Conservation (phyloP, 192 early-diverging fungal species). For the Cladochytrium replicatum region DNA sequence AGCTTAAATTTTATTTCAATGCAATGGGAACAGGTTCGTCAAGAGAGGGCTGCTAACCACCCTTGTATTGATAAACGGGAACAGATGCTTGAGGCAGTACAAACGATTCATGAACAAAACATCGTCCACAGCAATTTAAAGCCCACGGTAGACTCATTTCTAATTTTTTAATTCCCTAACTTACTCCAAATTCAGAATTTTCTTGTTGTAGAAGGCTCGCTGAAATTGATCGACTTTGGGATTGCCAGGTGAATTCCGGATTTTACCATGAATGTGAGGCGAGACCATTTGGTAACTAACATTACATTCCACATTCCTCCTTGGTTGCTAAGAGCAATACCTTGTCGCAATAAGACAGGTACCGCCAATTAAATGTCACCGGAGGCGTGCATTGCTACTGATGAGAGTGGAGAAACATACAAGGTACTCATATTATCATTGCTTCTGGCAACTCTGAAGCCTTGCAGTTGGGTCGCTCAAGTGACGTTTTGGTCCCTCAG, state of each 20-base stretch:
- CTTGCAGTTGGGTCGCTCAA: slow-evolving; percentile 59
- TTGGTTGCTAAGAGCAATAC: not conserved
- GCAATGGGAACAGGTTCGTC: slow-evolving; percentile 75
- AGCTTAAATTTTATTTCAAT: slow-evolving; percentile 65
- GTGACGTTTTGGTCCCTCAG: slow-evolving; percentile 89
- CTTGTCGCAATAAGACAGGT: slow-evolving; percentile 44
- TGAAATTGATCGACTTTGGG: slow-evolving; percentile 97
- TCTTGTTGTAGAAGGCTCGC: slow-evolving; percentile 65
- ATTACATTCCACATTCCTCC: slow-evolving; percentile 4
- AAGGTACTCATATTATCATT: slow-evolving; percentile 9
- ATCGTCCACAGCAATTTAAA: slow-evolving; percentile 93
- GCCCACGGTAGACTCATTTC: slow-evolving; percentile 49
- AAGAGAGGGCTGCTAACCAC: slow-evolving; percentile 1
- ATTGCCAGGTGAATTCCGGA: slow-evolving; percentile 90
- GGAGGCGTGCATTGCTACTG: slow-evolving; percentile 61
- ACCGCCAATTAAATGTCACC: slow-evolving; percentile 97
- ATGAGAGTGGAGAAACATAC: slow-evolving; percentile 10
- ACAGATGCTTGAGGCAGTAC: slow-evolving; percentile 83
- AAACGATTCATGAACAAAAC: slow-evolving; percentile 72
- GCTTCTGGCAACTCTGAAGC: not conserved
- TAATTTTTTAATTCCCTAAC: not conserved
- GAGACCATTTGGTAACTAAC: slow-evolving; percentile 57
- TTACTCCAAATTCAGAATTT: slow-evolving; percentile 54
- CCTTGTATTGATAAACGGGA: slow-evolving; percentile 2
- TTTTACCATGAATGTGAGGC: slow-evolving; percentile 87